Base-by-base conservation (phyloP, 73 alveolate species). In the Paramecium bursaria region DNA sequence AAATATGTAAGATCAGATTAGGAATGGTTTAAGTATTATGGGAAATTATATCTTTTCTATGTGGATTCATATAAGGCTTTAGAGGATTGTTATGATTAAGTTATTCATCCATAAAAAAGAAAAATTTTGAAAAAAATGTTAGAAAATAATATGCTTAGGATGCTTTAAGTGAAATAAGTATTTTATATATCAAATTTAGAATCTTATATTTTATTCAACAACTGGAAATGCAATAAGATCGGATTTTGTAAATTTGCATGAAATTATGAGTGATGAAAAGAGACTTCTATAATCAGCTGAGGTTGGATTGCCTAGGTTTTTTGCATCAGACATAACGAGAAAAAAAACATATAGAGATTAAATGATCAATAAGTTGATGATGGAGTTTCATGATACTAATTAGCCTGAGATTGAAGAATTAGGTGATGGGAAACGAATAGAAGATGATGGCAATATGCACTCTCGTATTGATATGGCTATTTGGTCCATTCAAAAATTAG, bases 101-200 rank as follows among this genome's bases (percentile, higher is more conserved):
- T 98, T 90, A 96, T 98, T 74, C 99, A 98, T 88, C 99, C 99
- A 22, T 98, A 96, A 91, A 98, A 96, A 91, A 93, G 99, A 52
- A 91, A 91, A 75, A 85, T 93, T 88, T 94, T 96, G 74, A 96
- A 95, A 90, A 96, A 96, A 92, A 94, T 91, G 87, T 80, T 95
- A 11, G 98, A 97, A 73, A 88, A 95, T 29, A 90, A 95, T 33
- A 93, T 95, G 60, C 77, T 94, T 53, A 75, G 99, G 49, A 80
- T 95, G 48, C 86, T 92, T 42, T 94, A 95, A 88, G 95, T 96
- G 79, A 96, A 96, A 75, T 94, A 95, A 75, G 98, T 92, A 61
- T 87, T 94, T 57, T 90, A 91, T 19, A 86, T 91, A 39, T 88
- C 85, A 86, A 94, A 91, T 75, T 95, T 97, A 30, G 60, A 17